These are phyloP conservation scores for Tetracladium setigerum DNA, from an alignment of 495 filamentous ascomycete species.

Conservation along the genomic window DNA sequence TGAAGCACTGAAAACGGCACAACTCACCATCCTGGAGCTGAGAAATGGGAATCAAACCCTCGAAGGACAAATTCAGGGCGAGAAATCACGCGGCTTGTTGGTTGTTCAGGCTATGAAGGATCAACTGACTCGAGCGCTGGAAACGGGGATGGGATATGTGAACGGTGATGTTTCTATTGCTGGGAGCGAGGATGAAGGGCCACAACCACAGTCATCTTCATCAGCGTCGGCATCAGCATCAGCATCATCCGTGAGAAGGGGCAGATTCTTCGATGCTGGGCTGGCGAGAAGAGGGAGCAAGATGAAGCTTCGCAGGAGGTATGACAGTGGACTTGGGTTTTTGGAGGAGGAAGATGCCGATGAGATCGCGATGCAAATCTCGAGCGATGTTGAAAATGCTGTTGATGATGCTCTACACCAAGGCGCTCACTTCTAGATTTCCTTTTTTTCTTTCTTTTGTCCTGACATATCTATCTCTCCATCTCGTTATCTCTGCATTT, in stretches of 20 bases:
- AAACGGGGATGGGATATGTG: constrained; percentile 27
- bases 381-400: no score
- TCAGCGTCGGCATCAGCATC: neutral
- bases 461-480: neutral
- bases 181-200: neutral
- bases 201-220: neutral
- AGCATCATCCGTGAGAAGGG: constrained; percentile 1
- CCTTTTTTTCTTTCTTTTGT: neutral
- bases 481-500: neutral
- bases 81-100: constrained; percentile 36
- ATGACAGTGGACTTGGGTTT: constrained; percentile 58
- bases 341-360: constrained; percentile 49
- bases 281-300: constrained; percentile 21
- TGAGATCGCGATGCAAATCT: constrained; percentile 1
- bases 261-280: constrained; percentile 25
- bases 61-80: constrained; percentile 32
- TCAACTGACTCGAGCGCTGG: constrained; percentile 31
- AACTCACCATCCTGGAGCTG: constrained; percentile 28
- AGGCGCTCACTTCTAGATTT: neutral
- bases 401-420: no score
- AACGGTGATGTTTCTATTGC: constrained; percentile 8
- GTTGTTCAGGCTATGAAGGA: constrained; percentile 44
- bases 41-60: constrained; percentile 28
- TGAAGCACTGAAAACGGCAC: constrained; percentile 27
- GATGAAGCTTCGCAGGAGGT: constrained; percentile 36